A percentile compares a stretch with the other conserved stretches of the same genome.
Evolutionary conservation across 2,329 filamentous ascomycete species (phyloP).

Genomic region (Venturia carpophila): DNA sequence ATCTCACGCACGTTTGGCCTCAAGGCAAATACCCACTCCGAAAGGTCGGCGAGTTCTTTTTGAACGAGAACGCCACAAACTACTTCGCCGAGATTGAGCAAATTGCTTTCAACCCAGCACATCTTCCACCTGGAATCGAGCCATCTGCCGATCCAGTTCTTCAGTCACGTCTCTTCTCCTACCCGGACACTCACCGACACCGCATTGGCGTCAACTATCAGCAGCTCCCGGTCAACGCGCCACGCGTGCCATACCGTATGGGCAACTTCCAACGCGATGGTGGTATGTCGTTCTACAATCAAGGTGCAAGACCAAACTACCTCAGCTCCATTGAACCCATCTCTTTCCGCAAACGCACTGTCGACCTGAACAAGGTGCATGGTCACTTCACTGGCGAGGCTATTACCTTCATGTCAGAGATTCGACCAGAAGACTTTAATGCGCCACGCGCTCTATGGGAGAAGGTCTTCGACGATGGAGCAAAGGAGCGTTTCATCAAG

Average conservation of each 20-base stretch:
- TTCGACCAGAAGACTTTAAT: conserved; percentile 47
- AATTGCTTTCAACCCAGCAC: conserved; percentile 59
- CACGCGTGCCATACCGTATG: conserved; percentile 48
- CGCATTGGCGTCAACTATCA: conserved; percentile 52
- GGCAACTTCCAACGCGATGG: conserved; percentile 67
- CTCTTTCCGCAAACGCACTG: conserved; percentile 38
- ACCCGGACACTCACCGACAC: conserved; percentile 57
- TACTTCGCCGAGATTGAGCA: conserved; percentile 63
- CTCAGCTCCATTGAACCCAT: conserved; percentile 47
- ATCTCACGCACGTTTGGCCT: conserved; percentile 48
- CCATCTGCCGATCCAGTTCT: conserved; percentile 63
- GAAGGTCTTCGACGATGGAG: conserved; percentile 52
- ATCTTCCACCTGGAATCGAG: conserved; percentile 60
- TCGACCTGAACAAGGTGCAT: conserved; percentile 44
- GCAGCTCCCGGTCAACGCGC: conserved; percentile 48
- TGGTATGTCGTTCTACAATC: conserved; percentile 59
- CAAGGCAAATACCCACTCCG: conserved; percentile 46
- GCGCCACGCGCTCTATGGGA: conserved; percentile 53
- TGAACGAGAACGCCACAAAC: conserved; percentile 51
- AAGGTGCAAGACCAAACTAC: conserved; percentile 52
- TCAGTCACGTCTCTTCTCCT: conserved; percentile 62
- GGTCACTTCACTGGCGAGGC: conserved; percentile 43
- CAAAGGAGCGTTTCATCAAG: conserved; percentile 50
- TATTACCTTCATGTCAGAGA: conserved; percentile 45
- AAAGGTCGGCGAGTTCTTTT: conserved; percentile 45